Percentiles rank a stretch among this genome's conserved stretches.
phyloP scores from a whole-genome alignment of 2,329 filamentous ascomycete species.

The Thermochaetoides dissita region DNA sequence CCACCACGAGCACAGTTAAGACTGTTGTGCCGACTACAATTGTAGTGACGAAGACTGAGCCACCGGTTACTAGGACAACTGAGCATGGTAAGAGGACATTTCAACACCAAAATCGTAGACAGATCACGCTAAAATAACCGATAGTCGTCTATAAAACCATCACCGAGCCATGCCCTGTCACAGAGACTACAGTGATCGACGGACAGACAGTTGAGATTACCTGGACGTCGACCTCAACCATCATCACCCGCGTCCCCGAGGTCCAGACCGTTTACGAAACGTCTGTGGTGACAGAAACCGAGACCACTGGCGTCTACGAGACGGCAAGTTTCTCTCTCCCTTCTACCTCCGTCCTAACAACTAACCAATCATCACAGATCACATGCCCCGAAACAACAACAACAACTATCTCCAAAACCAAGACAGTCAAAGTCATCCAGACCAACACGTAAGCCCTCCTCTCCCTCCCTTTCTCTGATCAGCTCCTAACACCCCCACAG shows the following conservation, averaged over 20 bases:
- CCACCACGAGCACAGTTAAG: constrained; percentile 28
- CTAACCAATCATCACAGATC: constrained; percentile 18
- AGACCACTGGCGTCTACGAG: constrained; percentile 24
- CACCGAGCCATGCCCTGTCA: constrained; percentile 32
- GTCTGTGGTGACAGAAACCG: constrained; percentile 20
- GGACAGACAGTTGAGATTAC: constrained; percentile 27
- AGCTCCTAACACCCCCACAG: not conserved
- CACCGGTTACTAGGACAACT: constrained; percentile 11
- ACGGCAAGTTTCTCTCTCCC: constrained; percentile 12
- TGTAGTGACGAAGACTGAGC: constrained; percentile 12
- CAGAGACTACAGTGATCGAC: constrained; percentile 28
- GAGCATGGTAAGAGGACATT: constrained; percentile 10
- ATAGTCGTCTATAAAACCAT: constrained; percentile 27
- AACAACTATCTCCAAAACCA: constrained; percentile 29
- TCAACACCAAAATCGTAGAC: constrained; percentile 5
- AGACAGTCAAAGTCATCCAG: constrained; percentile 27
- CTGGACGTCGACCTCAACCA: constrained; percentile 26
- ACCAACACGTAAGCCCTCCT: constrained; percentile 23
- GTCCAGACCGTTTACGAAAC: constrained; percentile 24
- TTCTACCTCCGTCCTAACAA: no score
- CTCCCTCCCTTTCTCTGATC: not conserved
- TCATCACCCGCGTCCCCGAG: constrained; percentile 19
- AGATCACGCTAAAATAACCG: constrained; percentile 14
- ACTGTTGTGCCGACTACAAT: constrained; percentile 18
- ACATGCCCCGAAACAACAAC: constrained; percentile 26